Evolutionary conservation across 2,329 filamentous ascomycete species (phyloP).

Genomic region (Neonectria magnoliae): DNA sequence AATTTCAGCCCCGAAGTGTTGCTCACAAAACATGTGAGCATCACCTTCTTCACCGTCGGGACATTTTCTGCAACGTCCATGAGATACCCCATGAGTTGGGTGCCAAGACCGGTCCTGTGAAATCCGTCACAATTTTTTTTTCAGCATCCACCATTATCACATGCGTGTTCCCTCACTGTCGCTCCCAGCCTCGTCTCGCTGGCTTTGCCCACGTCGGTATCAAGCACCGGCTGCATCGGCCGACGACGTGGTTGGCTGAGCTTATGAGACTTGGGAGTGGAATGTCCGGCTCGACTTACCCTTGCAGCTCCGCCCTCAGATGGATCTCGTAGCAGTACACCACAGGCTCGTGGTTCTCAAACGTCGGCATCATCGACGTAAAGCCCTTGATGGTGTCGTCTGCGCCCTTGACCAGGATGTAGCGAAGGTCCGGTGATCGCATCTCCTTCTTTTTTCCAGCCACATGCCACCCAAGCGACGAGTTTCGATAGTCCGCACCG

Average conservation of each 20-base stretch:
- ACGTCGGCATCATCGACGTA: conserved; percentile 76
- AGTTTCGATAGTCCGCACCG: conserved; percentile 69
- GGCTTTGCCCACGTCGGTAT: not conserved
- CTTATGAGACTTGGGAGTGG: conserved; percentile 1
- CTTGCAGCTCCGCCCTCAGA: conserved; percentile 64
- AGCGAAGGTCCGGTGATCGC: conserved; percentile 72
- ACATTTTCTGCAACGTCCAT: conserved; percentile 64
- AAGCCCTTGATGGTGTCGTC: conserved; percentile 59
- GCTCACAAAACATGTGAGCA: conserved; percentile 77
- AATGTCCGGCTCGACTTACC: conserved; percentile 50
- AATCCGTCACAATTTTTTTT: conserved; percentile 13
- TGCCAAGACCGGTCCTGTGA: conserved; percentile 70
- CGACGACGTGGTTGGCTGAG: conserved; percentile 3
- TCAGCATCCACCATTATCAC: conserved; percentile 4
- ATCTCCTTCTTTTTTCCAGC: conserved; percentile 73
- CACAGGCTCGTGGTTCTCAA: conserved; percentile 72
- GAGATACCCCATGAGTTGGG: conserved; percentile 66
- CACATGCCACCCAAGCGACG: conserved; percentile 71
- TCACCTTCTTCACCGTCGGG: conserved; percentile 69
- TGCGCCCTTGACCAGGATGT: conserved; percentile 66
- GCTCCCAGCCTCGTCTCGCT: conserved; percentile 9
- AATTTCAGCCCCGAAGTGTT: conserved; percentile 68
- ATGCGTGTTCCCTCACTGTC: conserved; percentile 6
- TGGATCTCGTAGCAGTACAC: conserved; percentile 86
- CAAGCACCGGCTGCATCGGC: not conserved